These are phyloP conservation scores for Corinectria fuckeliana DNA, from an alignment of 2,329 filamentous ascomycete genomes.

Conservation along the genomic window DNA sequence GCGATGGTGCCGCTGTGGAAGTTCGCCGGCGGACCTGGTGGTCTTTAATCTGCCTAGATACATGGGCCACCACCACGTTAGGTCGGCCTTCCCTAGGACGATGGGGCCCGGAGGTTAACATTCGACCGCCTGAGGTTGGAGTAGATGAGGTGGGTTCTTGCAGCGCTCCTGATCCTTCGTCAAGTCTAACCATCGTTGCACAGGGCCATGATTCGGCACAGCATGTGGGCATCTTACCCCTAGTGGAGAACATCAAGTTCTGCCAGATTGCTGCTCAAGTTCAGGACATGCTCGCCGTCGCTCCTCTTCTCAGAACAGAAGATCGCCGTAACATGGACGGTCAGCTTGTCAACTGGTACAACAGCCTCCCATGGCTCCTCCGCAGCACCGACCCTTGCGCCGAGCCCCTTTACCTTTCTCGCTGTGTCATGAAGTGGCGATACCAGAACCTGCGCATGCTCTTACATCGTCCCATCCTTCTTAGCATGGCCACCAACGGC, in stretches of 20 bases:
- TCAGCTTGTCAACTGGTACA: conserved; percentile 76
- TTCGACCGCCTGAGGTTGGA: conserved; percentile 64
- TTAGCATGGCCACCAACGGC: conserved; percentile 63
- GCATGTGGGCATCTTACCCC: conserved; percentile 70
- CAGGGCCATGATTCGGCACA: conserved; percentile 57
- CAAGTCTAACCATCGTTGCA: not conserved
- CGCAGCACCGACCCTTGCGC: conserved; percentile 71
- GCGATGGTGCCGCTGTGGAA: conserved; percentile 47
- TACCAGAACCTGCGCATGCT: conserved; percentile 81
- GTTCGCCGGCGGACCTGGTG: conserved; percentile 75
- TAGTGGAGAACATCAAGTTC: conserved; percentile 80
- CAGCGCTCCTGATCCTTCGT: not conserved
- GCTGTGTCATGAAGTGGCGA: conserved; percentile 82
- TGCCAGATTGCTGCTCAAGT: conserved; percentile 80
- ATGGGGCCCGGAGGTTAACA: conserved; percentile 72
- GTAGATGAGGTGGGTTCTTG: conserved; percentile 44
- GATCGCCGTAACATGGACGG: conserved; percentile 71
- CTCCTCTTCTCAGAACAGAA: conserved; percentile 68
- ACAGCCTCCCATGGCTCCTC: conserved; percentile 70
- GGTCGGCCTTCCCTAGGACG: conserved; percentile 74
- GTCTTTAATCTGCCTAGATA: conserved; percentile 76
- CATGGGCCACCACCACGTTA: conserved; percentile 75
- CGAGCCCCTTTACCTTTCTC: conserved; percentile 71
- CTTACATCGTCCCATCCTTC: conserved; percentile 74
- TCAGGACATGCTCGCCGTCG: conserved; percentile 77